Base-by-base conservation (phyloP, 257 asterid genomes). In the Nicotiana obtusifolia region DNA sequence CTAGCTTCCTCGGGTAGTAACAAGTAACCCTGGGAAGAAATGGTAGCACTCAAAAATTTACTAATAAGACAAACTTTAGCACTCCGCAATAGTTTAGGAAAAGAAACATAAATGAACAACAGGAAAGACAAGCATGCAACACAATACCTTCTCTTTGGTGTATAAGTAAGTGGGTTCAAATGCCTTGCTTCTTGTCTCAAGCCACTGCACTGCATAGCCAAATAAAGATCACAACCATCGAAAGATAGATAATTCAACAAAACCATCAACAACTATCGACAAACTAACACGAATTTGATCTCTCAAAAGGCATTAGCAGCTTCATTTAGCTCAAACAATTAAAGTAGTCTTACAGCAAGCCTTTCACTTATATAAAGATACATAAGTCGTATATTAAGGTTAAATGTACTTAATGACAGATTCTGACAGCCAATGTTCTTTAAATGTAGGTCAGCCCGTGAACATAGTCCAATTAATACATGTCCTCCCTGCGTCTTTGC, bases 1-100 rank as follows among this genome's bases (percentile, higher is more conserved):
- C 90, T 91, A 83, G 97, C 95, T 89, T 91, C 99, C 86, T 95
- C 98, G 30, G 99, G 94, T 86, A 95, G 88, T 84, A 95, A 89
- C 88, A 95, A 90, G 86, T 94, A 95, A 56, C 99, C 99, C 99
- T 95, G 76, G 60, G 64, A 84, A 83, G 77, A 66, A 83, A 84
- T 64, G 78, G 60, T 73, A 73, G 59, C 33, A 44, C 15, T 28
- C 79, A 73, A 14, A 5, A 14, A 8, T 67, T 69, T 81, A 68
- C 81, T 53, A 69, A 83, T 75, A 14, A 80, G 81, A 41, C 76
- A 73, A 56, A 85, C 84, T 79, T 60, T 76, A 84, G 31, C 73
- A 67, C 16, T 64, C 77, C 65, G 54, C 61, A 80, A 47, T 33
- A 62, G 22, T 64, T 64, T 49, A 53, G 68, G 62, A 85, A 79